A percentile compares a stretch with the other conserved stretches of the same genome.
Evolutionary conservation across 805 yeast genomes (phyloP).

Genomic region (Candida oleophila): DNA sequence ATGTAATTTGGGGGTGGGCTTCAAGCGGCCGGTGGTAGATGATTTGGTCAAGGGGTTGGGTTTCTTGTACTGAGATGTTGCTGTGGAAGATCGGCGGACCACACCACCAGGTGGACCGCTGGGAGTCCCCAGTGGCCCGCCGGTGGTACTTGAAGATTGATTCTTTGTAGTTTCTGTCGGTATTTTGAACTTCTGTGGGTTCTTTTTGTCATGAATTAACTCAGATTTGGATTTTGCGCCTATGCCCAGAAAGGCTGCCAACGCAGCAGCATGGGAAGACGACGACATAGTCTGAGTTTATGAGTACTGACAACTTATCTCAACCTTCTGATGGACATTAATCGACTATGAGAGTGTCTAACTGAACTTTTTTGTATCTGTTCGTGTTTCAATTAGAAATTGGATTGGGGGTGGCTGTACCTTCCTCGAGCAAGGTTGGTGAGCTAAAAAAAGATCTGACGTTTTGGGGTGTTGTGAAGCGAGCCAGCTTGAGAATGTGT

Average conservation of each 20-base stretch:
- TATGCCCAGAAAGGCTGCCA: constrained; percentile 40
- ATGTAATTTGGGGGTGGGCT: not conserved
- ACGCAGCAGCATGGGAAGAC: constrained; percentile 43
- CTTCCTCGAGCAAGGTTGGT: no score
- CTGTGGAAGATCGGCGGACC: not conserved
- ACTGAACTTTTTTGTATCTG: no score
- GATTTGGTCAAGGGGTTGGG: not conserved
- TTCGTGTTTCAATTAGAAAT: not conserved
- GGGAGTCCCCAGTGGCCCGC: not conserved
- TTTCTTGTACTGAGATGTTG: not conserved
- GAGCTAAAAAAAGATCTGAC: constrained; percentile 16
- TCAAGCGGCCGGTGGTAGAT: not conserved
- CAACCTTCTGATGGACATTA: no score
- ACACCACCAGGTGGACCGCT: not conserved
- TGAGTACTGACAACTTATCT: no score
- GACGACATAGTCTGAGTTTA: constrained; percentile 19
- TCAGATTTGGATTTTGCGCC: constrained; percentile 7
- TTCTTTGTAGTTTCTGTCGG: not conserved
- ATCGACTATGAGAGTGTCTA: no score
- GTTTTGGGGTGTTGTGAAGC: no score
- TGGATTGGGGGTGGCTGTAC: not conserved
- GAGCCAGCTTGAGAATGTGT: no score
- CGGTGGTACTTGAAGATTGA: not conserved
- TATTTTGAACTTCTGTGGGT: constrained; percentile 5
- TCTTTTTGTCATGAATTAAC: constrained; percentile 5